Evolutionary conservation across 2,329 filamentous ascomycete species (phyloP), one percentile per base, ranked within the genome.

Genomic region (Fusarium sarcochroum): DNA sequence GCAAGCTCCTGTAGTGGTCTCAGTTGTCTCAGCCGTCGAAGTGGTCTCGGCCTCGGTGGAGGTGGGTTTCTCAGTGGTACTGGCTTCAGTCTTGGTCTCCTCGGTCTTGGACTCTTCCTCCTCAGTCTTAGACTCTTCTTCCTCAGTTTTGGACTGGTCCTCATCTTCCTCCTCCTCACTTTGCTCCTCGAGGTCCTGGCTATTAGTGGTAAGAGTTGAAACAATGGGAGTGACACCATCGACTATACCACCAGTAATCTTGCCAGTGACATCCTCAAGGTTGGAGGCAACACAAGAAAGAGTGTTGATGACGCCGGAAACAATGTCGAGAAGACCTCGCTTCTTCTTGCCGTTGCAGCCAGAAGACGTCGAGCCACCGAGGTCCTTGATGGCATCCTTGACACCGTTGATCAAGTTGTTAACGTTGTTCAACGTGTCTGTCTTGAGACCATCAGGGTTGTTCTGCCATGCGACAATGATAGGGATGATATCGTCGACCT

Each of bases 331-430:
- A 2, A 57, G 41, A 46, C 60, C 58, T 1, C 61, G 41, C 13
- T 40, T 51, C 44, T 45, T 44, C 51, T 64, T 64, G 14, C 41
- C 35, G 3, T 50, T 46, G 17, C 60, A 64, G 8, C 35, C 50
- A 21, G 46, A 41, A 27, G 58, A 34, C 18, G 44, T 23, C 23
- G 25, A 38, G 7, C 58, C 58, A 15, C 61, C 60, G 4, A 63
- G 49, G 3, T 57, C 42, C 17, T 47, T 64, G 2, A 62, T 62
- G 13, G 58, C 41, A 0, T 30, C 58, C 51, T 57, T 64, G 41
- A 64, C 35, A 10, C 46, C 46, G 6, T 64, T 51, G 15, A 64
- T 49, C n/a, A 64, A 7, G 40, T 51, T 63, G 17, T 61, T 63
- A 6, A 63, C 56, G 35, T 62, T 42, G 41, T 62, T 54, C 46